phyloP scores from a whole-genome alignment of 2,329 filamentous ascomycete species.

The Knoxdaviesia proteae region DNA sequence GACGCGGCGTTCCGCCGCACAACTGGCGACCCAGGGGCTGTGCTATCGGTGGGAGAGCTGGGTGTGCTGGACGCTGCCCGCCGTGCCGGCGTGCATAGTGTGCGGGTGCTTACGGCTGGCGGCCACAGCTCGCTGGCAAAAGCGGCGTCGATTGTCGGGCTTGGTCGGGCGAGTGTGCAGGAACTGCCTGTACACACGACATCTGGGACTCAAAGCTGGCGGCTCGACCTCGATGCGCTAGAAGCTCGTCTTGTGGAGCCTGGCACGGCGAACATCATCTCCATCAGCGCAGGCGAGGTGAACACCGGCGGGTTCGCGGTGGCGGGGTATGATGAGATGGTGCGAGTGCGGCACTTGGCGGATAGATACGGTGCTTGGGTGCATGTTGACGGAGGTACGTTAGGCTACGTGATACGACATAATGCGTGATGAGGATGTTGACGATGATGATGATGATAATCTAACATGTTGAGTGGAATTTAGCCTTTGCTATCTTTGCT shows the following conservation, averaged over 20 bases:
- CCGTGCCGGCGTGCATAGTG: constrained; percentile 38
- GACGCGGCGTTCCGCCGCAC: not conserved
- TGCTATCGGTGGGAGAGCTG: constrained; percentile 37
- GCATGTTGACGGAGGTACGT: constrained; percentile 59
- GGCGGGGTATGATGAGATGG: constrained; percentile 37
- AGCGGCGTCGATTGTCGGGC: constrained; percentile 60
- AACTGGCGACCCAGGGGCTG: too few relatives aligned
- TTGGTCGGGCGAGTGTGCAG: constrained; percentile 50
- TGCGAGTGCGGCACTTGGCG: constrained; percentile 43
- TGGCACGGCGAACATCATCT: constrained; percentile 51
- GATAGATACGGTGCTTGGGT: constrained; percentile 64
- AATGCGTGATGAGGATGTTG: not conserved
- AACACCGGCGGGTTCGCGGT: constrained; percentile 67
- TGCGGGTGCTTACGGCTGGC: constrained; percentile 63
- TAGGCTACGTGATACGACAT: not conserved
- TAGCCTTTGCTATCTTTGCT: constrained; percentile 69
- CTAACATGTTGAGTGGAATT: constrained; percentile 1
- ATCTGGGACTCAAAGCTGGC: constrained; percentile 23
- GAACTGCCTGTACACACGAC: constrained; percentile 22
- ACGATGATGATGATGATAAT: not conserved
- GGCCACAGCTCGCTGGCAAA: constrained; percentile 73
- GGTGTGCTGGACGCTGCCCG: constrained; percentile 49
- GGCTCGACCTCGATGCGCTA: constrained; percentile 45
- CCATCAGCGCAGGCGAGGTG: constrained; percentile 70
- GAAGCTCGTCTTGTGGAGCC: constrained; percentile 31